Evolutionary conservation across 2,329 filamentous ascomycete genomes (phyloP).

Genomic region (Sclerotinia subarctica): DNA sequence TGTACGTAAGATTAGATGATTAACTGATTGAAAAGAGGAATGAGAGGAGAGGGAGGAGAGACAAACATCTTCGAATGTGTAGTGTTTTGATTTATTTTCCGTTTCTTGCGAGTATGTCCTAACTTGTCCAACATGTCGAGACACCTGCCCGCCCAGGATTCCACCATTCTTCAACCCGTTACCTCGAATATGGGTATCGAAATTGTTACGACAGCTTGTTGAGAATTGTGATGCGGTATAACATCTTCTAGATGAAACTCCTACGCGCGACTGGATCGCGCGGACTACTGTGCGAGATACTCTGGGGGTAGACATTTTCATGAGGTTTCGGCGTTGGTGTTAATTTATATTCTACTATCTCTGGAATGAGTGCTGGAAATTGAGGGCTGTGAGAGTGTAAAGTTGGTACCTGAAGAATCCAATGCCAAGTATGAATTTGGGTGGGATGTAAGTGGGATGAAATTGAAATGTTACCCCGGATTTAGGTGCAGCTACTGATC

Average conservation of each 20-base stretch:
- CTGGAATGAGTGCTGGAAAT: neutral
- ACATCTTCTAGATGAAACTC: neutral
- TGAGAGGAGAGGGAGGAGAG: neutral
- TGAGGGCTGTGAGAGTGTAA: neutral
- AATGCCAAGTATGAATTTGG: neutral
- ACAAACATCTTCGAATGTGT: slow-evolving; percentile 12
- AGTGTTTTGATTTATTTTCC: neutral
- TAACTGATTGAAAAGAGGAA: neutral
- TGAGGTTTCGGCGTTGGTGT: no score
- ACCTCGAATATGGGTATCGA: neutral
- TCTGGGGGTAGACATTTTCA: neutral
- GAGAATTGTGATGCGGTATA: neutral
- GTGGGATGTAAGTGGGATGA: neutral
- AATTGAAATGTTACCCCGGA: slow-evolving; percentile 6
- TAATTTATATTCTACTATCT: neutral
- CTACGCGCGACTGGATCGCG: neutral
- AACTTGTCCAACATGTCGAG: neutral
- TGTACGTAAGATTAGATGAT: neutral
- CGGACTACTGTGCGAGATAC: slow-evolving; percentile 1
- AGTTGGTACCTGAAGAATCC: neutral
- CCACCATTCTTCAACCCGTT: neutral
- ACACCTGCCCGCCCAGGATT: neutral
- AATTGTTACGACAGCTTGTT: neutral
- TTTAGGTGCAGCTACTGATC: neutral
- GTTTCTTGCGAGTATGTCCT: neutral